phyloP scores from a whole-genome alignment of 345 rosid species.

The Populus nigra region DNA sequence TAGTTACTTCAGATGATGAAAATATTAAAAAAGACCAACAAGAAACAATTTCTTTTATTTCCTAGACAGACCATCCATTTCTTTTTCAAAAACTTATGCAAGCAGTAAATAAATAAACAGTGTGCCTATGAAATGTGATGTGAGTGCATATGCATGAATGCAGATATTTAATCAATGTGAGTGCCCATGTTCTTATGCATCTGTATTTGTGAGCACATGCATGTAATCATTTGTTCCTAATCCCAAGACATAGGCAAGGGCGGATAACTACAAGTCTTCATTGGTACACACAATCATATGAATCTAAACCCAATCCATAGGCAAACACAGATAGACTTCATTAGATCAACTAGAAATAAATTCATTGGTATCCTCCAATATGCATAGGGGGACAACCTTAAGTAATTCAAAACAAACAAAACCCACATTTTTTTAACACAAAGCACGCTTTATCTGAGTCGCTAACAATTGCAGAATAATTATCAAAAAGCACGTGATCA shows the following conservation, averaged over 20 bases:
- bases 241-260: neutral
- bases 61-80: neutral
- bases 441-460: slow-evolving; percentile 15
- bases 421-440: slow-evolving; percentile 20
- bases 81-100: too few species aligned
- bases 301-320: neutral
- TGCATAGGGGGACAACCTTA: slow-evolving; percentile 4
- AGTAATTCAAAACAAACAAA: slow-evolving; percentile 25
- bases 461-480: slow-evolving; percentile 8
- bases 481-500: slow-evolving; percentile 20
- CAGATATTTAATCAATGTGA: neutral
- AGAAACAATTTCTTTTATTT: neutral
- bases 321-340: neutral
- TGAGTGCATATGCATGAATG: neutral
- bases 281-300: neutral
- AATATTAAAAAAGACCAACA: slow-evolving; percentile 1
- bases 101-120: neutral
- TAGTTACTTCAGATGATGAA: neutral
- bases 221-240: slow-evolving; percentile 5
- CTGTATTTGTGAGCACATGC: neutral
- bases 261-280: neutral
- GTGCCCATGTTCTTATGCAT: neutral
- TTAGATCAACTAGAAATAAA: slow-evolving; percentile 4
- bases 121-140: neutral
- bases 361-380: slow-evolving; percentile 5